Evolutionary conservation across 2,329 filamentous ascomycete genomes (phyloP).

Genomic region (Penicillium janthinellum): DNA sequence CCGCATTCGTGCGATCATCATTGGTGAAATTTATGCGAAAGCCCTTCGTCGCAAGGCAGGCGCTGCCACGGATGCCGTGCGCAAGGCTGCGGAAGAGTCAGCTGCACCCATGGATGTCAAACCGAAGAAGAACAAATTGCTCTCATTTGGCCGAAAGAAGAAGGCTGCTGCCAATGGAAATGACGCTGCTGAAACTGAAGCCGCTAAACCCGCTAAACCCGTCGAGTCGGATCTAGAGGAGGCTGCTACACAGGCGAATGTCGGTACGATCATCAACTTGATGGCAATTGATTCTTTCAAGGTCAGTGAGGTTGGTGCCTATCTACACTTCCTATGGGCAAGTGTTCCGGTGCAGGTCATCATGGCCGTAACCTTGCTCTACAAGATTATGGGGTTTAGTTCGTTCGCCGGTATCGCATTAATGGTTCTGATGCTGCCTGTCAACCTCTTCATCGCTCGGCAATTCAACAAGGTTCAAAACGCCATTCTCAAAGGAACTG

Average conservation of each 20-base stretch:
- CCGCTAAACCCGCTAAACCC: slow-evolving; percentile 18
- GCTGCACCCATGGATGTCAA: slow-evolving; percentile 34
- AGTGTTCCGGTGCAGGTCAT: slow-evolving; percentile 85
- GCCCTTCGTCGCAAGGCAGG: slow-evolving; percentile 88
- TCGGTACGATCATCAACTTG: slow-evolving; percentile 98
- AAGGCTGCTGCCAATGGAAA: slow-evolving; percentile 28
- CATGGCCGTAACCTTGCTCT: slow-evolving; percentile 79
- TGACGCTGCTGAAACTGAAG: slow-evolving; percentile 26
- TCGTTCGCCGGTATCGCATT: slow-evolving; percentile 90
- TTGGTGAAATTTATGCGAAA: slow-evolving; percentile 97
- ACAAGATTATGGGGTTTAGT: slow-evolving; percentile 86
- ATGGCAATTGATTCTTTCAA: slow-evolving; percentile 99
- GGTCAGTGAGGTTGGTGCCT: slow-evolving; percentile 90
- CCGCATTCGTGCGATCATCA: slow-evolving; percentile 87
- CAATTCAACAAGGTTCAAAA: slow-evolving; percentile 87
- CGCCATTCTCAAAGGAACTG: slow-evolving; percentile 86
- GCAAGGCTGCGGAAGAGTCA: slow-evolving; percentile 60
- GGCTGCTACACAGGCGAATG: slow-evolving; percentile 77
- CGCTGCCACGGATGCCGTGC: slow-evolving; percentile 70
- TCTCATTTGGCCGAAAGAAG: slow-evolving; percentile 63
- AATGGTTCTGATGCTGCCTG: slow-evolving; percentile 83
- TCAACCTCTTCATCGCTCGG: slow-evolving; percentile 86
- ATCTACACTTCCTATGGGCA: slow-evolving; percentile 94
- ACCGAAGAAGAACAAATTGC: slow-evolving; percentile 48
- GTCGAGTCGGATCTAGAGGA: slow-evolving; percentile 22